Percentiles rank a stretch among this genome's conserved stretches.
phyloP scores from a whole-genome alignment of 202 grass and related monocot species.

The Miscanthus sacchariflorus region DNA sequence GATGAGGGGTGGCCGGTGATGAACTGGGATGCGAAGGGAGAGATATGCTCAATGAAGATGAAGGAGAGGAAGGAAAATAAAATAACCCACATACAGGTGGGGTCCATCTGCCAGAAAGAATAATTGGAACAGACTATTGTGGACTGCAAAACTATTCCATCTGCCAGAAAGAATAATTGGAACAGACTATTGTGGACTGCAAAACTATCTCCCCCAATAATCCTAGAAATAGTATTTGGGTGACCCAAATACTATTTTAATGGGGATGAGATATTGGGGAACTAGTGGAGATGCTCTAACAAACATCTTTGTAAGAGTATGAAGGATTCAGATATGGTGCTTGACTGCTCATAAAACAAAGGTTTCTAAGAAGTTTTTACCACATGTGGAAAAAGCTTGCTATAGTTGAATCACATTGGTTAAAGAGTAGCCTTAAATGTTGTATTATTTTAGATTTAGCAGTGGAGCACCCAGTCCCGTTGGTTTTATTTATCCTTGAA shows the following conservation, averaged over 20 bases:
- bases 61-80: neutral
- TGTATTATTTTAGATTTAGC: neutral
- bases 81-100: neutral
- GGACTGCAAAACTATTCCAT: neutral
- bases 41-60: neutral
- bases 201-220: neutral
- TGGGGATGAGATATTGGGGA: neutral
- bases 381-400: neutral
- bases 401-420: neutral
- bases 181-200: neutral
- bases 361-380: neutral
- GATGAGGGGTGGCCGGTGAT: neutral
- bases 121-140: neutral
- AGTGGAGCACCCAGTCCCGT: neutral
- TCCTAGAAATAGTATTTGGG: neutral
- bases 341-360: neutral
- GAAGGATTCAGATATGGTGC: constrained; percentile 10
- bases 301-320: neutral
- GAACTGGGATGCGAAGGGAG: neutral
- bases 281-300: neutral
- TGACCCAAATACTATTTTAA: neutral
- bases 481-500: neutral
- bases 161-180: neutral
- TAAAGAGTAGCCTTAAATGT: neutral
- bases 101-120: neutral